phyloP scores from a whole-genome alignment of 2,329 filamentous ascomycete species.

The Botryosphaeria dothidea region DNA sequence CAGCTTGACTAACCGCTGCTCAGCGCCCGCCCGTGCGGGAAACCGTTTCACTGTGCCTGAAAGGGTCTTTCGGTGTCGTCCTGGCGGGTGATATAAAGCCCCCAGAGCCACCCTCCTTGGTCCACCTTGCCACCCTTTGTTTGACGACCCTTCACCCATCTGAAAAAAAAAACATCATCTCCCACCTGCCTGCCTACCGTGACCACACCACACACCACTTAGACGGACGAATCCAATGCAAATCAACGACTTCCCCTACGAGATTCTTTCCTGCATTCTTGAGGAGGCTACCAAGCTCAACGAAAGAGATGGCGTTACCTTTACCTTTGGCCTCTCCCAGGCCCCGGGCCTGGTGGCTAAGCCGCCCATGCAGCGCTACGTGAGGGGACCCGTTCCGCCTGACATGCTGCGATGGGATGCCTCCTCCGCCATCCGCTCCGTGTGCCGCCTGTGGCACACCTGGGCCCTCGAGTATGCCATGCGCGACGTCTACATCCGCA shows the following conservation, averaged over 20 bases:
- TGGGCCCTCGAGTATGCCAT: conserved; percentile 55
- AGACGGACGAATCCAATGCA: conserved; percentile 35
- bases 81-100: conserved; percentile 16
- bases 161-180: not conserved
- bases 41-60: conserved; percentile 4
- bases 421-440: conserved; percentile 49
- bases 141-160: not conserved
- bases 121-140: conserved; percentile 17
- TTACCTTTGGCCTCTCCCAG: conserved; percentile 55
- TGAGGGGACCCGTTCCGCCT: conserved; percentile 52
- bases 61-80: conserved; percentile 9
- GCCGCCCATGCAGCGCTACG: conserved; percentile 49
- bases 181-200: not conserved
- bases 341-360: conserved; percentile 49
- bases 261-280: conserved; percentile 55
- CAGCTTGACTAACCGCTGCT: conserved; percentile 3
- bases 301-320: conserved; percentile 48
- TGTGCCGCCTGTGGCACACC: conserved; percentile 54
- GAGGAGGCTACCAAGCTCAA: conserved; percentile 51
- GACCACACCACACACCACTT: not conserved
- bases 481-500: conserved; percentile 52
- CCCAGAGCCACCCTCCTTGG: conserved; percentile 5
- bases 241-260: conserved; percentile 54
- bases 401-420: conserved; percentile 56
- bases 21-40: not conserved